Conservation (phyloP, 768 basidiomycete genomes). For the Kwoniella sp. region DNA sequence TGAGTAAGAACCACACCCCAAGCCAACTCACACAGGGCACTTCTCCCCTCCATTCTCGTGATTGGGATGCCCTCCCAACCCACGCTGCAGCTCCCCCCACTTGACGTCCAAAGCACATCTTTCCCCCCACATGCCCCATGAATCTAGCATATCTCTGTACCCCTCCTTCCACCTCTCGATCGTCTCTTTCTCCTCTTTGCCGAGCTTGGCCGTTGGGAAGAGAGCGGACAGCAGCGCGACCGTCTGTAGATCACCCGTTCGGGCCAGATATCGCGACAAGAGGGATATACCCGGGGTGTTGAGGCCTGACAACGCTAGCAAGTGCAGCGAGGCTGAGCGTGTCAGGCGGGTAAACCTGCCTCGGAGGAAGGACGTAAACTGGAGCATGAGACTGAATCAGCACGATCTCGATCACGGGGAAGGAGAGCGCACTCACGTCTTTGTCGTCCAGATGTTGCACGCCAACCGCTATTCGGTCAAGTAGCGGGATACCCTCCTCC, state of each 20-base stretch:
- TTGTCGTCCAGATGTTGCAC: constrained; percentile 39
- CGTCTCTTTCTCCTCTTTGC: constrained; percentile 8
- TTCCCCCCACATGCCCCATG: constrained; percentile 39
- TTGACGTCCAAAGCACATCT: constrained; percentile 40
- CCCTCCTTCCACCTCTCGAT: constrained; percentile 41
- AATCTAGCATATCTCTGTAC: constrained; percentile 44
- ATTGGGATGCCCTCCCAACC: constrained; percentile 14
- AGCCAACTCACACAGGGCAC: constrained; percentile 47
- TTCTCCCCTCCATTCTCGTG: constrained; percentile 8
- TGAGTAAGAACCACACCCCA: too few species aligned
- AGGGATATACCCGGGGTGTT: constrained; percentile 27
- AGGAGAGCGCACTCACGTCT: constrained; percentile 24
- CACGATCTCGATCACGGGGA: neutral
- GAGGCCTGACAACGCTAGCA: constrained; percentile 40
- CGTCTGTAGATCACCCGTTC: constrained; percentile 44
- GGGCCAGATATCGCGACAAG: constrained; percentile 32
- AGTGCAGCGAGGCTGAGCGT: constrained; percentile 24
- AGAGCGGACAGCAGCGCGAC: constrained; percentile 35
- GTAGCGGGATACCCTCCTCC: constrained; percentile 39
- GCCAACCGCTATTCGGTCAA: constrained; percentile 44
- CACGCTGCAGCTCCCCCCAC: constrained; percentile 15
- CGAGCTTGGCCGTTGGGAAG: constrained; percentile 17
- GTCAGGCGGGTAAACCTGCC: constrained; percentile 24
- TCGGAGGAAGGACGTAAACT: constrained; percentile 29
- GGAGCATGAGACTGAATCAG: neutral